These are phyloP conservation scores for Lactarius pseudohatsudake DNA, from an alignment of 768 basidiomycete genomes.

Conservation along the genomic window DNA sequence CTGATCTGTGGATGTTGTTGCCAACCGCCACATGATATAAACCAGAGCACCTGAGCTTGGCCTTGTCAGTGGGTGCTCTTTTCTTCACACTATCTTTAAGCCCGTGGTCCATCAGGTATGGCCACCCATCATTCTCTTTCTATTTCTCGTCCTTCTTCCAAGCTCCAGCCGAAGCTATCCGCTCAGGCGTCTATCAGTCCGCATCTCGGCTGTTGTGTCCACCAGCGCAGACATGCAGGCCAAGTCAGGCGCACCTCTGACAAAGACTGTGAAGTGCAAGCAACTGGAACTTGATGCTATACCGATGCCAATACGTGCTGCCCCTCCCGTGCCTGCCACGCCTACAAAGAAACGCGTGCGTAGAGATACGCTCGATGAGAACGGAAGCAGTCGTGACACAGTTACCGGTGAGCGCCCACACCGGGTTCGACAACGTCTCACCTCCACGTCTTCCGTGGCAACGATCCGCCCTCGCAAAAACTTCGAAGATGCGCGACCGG, in stretches of 20 bases:
- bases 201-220: slow-evolving; percentile 17
- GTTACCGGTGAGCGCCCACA: slow-evolving; percentile 13
- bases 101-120: slow-evolving; percentile 23
- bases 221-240: not conserved
- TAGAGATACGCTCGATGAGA: slow-evolving; percentile 28
- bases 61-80: slow-evolving; percentile 7
- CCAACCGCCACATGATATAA: slow-evolving; percentile 23
- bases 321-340: slow-evolving; percentile 13
- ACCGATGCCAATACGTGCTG: slow-evolving; percentile 4
- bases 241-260: slow-evolving; percentile 1
- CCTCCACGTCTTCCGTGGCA: slow-evolving; percentile 28
- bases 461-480: slow-evolving; percentile 26
- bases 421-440: slow-evolving; percentile 28
- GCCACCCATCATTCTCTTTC: slow-evolving; percentile 8
- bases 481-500: slow-evolving; percentile 7
- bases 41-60: slow-evolving; percentile 8
- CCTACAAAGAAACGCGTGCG: slow-evolving; percentile 28
- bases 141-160: slow-evolving; percentile 28
- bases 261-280: slow-evolving; percentile 17
- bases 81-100: not conserved
- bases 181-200: slow-evolving; percentile 19
- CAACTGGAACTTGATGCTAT: slow-evolving; percentile 20
- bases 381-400: slow-evolving; percentile 19
- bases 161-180: slow-evolving; percentile 22
- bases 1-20: slow-evolving; percentile 20